These are phyloP conservation scores for Simplicillium aogashimaense DNA, from an alignment of 2,329 filamentous ascomycete genomes.

Conservation along the genomic window DNA sequence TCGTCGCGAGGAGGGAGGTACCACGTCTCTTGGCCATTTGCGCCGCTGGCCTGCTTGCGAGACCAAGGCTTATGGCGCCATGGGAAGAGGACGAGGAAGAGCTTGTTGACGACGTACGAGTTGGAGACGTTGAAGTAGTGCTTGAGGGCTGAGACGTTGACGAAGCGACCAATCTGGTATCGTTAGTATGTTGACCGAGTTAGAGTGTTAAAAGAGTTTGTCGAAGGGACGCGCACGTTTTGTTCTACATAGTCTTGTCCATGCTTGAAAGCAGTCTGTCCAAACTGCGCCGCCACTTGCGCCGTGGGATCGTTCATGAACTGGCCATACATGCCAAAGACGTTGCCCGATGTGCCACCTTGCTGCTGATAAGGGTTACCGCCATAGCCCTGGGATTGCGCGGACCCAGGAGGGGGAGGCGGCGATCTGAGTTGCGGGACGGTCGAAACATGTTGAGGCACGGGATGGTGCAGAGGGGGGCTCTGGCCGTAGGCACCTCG, in stretches of 20 bases:
- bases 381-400: slow-evolving; percentile 55
- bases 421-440: slow-evolving; percentile 95
- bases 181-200: neutral
- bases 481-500: slow-evolving; percentile 77
- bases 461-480: slow-evolving; percentile 90
- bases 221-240: slow-evolving; percentile 55
- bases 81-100: slow-evolving; percentile 88
- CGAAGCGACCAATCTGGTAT: slow-evolving; percentile 49
- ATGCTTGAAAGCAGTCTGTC: slow-evolving; percentile 81
- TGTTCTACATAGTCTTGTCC: slow-evolving; percentile 93
- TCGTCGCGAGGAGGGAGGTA: slow-evolving; percentile 92
- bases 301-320: slow-evolving; percentile 95
- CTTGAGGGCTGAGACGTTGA: slow-evolving; percentile 88
- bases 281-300: slow-evolving; percentile 90
- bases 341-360: slow-evolving; percentile 39
- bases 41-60: slow-evolving; percentile 68
- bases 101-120: slow-evolving; percentile 88
- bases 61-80: slow-evolving; percentile 98
- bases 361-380: slow-evolving; percentile 67
- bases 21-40: slow-evolving; percentile 60
- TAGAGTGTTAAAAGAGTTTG: neutral
- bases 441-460: slow-evolving; percentile 96
- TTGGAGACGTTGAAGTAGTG: slow-evolving; percentile 99
- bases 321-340: slow-evolving; percentile 69
- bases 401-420: slow-evolving; percentile 65